Conservation (phyloP, 805 yeast genomes). For the Metschnikowia similis region DNA sequence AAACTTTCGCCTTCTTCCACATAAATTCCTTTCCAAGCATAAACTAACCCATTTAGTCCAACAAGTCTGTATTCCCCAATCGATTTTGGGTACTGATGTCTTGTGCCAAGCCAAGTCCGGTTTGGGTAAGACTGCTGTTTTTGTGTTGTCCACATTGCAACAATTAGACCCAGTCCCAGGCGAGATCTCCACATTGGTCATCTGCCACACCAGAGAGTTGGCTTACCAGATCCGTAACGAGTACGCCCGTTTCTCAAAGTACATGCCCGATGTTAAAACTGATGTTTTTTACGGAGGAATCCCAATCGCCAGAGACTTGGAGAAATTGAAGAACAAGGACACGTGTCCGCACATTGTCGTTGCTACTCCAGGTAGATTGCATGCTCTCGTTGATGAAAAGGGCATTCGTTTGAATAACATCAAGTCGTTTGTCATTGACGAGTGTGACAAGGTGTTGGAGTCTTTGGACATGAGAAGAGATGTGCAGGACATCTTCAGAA, state of each 20-base stretch:
- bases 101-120: slow-evolving; percentile 99
- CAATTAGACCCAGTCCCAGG: slow-evolving; percentile 97
- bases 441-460: slow-evolving; percentile 97
- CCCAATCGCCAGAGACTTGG: slow-evolving; percentile 78
- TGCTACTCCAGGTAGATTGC: slow-evolving; percentile 97
- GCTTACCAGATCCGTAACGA: slow-evolving; percentile 98
- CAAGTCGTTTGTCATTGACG: slow-evolving; percentile 93
- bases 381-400: slow-evolving; percentile 90
- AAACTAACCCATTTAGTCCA: slow-evolving; percentile 58
- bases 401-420: slow-evolving; percentile 79
- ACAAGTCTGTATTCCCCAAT: slow-evolving; percentile 97
- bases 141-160: slow-evolving; percentile 91
- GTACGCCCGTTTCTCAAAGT: slow-evolving; percentile 94
- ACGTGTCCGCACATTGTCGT: slow-evolving; percentile 95
- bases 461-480: slow-evolving; percentile 93
- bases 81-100: slow-evolving; percentile 96
- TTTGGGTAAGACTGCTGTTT: slow-evolving; percentile 98
- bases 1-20: not conserved
- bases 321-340: slow-evolving; percentile 83
- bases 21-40: not conserved
- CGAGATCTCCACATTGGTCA: slow-evolving; percentile 88
- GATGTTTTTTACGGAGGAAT: slow-evolving; percentile 98
- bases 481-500: slow-evolving; percentile 95
- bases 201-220: slow-evolving; percentile 97
- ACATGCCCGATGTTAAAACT: slow-evolving; percentile 96